phyloP scores from a whole-genome alignment of 1,284 basidiomycete species.

The Mixia osmundae region DNA sequence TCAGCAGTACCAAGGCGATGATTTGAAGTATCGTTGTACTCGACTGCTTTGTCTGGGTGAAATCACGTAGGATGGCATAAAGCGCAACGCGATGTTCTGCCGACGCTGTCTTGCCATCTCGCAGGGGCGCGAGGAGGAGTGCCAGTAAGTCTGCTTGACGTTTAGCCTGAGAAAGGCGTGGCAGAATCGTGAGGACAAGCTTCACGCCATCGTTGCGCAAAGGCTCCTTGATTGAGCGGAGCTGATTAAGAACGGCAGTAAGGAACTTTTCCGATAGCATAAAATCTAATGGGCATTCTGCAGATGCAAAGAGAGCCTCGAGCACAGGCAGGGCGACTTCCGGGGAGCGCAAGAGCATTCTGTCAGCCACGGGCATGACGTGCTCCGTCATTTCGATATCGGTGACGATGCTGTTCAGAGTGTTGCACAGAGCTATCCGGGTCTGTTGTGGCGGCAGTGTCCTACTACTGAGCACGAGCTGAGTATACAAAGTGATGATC shows the following conservation, averaged over 20 bases:
- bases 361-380: conserved; percentile 44
- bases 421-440: conserved; percentile 8
- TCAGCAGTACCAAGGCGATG: conserved; percentile 38
- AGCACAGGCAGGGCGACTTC: conserved; percentile 35
- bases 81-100: conserved; percentile 62
- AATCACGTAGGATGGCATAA: conserved; percentile 43
- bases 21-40: not conserved
- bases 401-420: conserved; percentile 30
- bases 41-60: conserved; percentile 25
- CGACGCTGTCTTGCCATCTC: conserved; percentile 62
- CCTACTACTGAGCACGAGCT: conserved; percentile 12
- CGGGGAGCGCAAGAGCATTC: conserved; percentile 44
- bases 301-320: conserved; percentile 1
- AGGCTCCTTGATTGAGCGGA: too few species aligned
- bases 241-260: too few species aligned
- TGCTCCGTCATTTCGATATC: conserved; percentile 29
- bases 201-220: too few species aligned
- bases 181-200: too few species aligned
- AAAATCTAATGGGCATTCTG: too few species aligned
- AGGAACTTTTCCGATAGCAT: too few species aligned
- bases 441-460: conserved; percentile 12
- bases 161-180: too few species aligned
- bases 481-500: conserved; percentile 12
- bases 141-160: too few species aligned
- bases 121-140: conserved; percentile 39